These are phyloP conservation scores for Neophaeococcomyces aloes DNA, from an alignment of 2,329 filamentous ascomycete genomes.

Conservation along the genomic window DNA sequence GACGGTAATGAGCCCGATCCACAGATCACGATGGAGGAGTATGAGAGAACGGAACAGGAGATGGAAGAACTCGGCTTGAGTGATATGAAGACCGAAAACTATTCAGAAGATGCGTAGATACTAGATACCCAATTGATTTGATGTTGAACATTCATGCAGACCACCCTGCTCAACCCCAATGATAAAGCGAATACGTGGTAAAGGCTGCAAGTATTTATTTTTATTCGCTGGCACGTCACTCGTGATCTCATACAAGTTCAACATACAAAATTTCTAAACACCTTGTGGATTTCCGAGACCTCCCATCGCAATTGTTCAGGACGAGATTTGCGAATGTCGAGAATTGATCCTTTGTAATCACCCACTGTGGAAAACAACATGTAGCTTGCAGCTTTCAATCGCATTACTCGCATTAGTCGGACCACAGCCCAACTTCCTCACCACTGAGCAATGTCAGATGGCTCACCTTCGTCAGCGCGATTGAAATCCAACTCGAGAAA, in stretches of 20 bases:
- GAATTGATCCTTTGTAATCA: too few species aligned
- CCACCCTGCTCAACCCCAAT: not conserved
- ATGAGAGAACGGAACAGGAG: slow-evolving; percentile 79
- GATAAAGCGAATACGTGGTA: not conserved
- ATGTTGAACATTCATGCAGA: not conserved
- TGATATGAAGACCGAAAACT: slow-evolving; percentile 89
- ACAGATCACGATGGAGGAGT: slow-evolving; percentile 70
- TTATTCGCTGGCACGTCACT: too few species aligned
- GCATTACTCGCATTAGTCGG: too few species aligned
- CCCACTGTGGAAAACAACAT: too few species aligned
- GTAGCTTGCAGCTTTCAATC: not conserved
- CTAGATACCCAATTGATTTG: slow-evolving; percentile 1
- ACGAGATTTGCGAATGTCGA: not conserved
- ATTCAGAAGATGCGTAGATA: slow-evolving; percentile 47
- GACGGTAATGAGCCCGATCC: slow-evolving; percentile 61
- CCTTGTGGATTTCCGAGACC: not conserved
- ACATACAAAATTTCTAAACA: too few species aligned
- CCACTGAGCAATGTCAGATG: slow-evolving; percentile 4
- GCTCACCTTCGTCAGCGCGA: not conserved
- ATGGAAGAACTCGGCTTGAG: slow-evolving; percentile 82
- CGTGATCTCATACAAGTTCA: too few species aligned
- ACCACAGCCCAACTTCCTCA: not conserved
- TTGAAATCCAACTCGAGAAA: slow-evolving; percentile 10
- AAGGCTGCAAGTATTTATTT: not conserved
- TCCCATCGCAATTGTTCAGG: not conserved